These are phyloP conservation scores for Candida dubliniensis DNA, from an alignment of 1,139 yeast genomes.

Conservation along the genomic window DNA sequence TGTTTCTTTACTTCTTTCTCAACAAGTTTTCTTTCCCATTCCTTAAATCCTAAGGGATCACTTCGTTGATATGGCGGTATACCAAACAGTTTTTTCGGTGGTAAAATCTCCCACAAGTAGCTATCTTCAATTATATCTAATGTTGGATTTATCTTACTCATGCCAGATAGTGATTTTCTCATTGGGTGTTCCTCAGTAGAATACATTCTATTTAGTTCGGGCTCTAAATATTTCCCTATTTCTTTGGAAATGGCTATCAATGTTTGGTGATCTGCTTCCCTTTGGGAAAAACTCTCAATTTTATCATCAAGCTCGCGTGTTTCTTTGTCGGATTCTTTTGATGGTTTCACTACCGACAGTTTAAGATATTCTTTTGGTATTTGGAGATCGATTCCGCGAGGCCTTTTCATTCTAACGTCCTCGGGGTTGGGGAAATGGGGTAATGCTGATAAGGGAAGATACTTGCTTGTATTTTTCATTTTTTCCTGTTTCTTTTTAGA, in stretches of 20 bases:
- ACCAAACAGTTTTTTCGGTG: conserved; percentile 37
- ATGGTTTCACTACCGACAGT: conserved; percentile 1
- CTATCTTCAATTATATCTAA: conserved; percentile 41
- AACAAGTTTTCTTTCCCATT: conserved; percentile 36
- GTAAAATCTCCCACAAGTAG: conserved; percentile 42
- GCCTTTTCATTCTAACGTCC: conserved; percentile 1
- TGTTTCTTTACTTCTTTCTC: conserved; percentile 21
- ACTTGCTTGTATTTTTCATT: neutral
- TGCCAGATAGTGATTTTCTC: conserved; percentile 42
- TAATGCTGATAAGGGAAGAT: conserved; percentile 10
- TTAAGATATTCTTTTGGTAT: conserved; percentile 35
- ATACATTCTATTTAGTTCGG: conserved; percentile 18
- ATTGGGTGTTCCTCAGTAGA: conserved; percentile 40
- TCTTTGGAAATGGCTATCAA: conserved; percentile 7
- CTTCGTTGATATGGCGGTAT: conserved; percentile 35
- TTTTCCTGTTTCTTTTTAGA: conserved; percentile 1
- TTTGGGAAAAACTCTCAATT: conserved; percentile 4
- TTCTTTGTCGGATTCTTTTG: conserved; percentile 2
- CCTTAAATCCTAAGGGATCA: conserved; percentile 30
- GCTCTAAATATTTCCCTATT: conserved; percentile 8
- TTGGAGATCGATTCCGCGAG: conserved; percentile 24
- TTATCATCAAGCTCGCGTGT: conserved; percentile 6
- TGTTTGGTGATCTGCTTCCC: conserved; percentile 4
- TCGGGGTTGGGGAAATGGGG: conserved; percentile 10
- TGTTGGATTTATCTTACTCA: conserved; percentile 38